Percentiles rank a stretch among this genome's conserved stretches.
phyloP scores from a whole-genome alignment of 1,139 yeast genomes.

The Suhomyces terraborum region DNA sequence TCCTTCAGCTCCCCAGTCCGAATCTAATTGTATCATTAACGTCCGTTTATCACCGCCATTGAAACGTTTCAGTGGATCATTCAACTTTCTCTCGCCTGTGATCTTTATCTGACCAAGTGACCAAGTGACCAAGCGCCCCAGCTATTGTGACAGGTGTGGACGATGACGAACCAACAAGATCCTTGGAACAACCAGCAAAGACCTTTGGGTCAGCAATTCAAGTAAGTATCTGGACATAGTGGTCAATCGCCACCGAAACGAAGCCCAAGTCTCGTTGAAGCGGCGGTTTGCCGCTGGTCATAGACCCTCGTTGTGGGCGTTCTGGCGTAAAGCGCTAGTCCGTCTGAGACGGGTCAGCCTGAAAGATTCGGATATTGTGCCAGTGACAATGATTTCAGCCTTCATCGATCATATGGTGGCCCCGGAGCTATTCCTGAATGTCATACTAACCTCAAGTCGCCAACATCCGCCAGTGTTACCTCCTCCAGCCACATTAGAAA shows the following conservation, averaged over 20 bases:
- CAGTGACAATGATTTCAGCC: background rate
- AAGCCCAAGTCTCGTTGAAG: too few species aligned
- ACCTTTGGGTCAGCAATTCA: constrained; percentile 49
- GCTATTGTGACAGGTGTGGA: constrained; percentile 4
- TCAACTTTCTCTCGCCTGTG: background rate
- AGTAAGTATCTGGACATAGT: constrained; percentile 34
- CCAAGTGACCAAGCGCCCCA: constrained; percentile 1
- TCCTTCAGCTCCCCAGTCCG: background rate
- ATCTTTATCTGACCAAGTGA: too few species aligned
- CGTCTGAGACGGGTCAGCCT: too few species aligned
- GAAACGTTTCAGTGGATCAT: background rate
- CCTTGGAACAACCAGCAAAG: constrained; percentile 50
- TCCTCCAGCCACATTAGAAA: constrained; percentile 56
- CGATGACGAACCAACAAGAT: constrained; percentile 48
- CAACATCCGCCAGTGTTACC: constrained; percentile 58
- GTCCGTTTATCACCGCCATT: background rate
- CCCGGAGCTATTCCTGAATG: background rate
- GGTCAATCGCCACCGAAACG: too few species aligned
- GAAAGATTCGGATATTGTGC: constrained; percentile 25
- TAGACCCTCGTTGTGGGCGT: too few species aligned
- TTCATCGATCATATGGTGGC: background rate
- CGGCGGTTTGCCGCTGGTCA: too few species aligned
- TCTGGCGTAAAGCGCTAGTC: too few species aligned
- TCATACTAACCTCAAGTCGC: constrained; percentile 38
- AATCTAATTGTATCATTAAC: constrained; percentile 7